Evolutionary conservation across 2,329 filamentous ascomycete species (phyloP).

Genomic region (Clarireedia monteithiana): DNA sequence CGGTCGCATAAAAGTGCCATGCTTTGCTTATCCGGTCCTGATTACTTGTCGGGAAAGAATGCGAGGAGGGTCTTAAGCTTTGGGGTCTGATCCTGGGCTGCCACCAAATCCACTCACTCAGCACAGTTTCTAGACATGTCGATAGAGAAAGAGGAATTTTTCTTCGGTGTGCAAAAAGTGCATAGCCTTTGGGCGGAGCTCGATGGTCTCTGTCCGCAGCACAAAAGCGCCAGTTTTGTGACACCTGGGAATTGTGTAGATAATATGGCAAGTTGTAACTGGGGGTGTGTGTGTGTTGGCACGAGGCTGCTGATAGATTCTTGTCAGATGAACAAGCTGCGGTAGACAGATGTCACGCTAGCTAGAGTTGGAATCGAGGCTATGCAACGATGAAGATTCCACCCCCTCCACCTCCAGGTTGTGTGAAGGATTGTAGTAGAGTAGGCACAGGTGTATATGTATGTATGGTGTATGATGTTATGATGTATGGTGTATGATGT

Average conservation of each 20-base stretch:
- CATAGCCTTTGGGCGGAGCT: not conserved
- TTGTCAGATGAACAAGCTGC: not conserved
- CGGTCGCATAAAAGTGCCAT: not conserved
- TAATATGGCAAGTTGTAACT: not conserved
- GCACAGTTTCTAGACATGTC: not conserved
- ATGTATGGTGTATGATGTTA: not conserved
- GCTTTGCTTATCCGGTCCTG: not conserved
- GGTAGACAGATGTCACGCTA: not conserved
- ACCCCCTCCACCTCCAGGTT: not conserved
- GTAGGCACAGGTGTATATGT: not conserved
- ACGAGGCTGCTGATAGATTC: conserved; percentile 1
- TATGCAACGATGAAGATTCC: not conserved
- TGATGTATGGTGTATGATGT: not conserved
- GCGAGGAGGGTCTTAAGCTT: not conserved
- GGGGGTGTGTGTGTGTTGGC: not conserved
- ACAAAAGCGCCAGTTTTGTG: conserved; percentile 1
- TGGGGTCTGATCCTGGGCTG: not conserved
- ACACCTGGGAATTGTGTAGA: not conserved
- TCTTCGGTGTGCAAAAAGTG: not conserved
- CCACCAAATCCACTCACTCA: not conserved
- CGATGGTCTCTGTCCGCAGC: conserved; percentile 2
- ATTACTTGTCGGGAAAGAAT: not conserved
- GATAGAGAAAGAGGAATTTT: not conserved
- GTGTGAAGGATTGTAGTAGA: too few relatives aligned
- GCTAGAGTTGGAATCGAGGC: not conserved